These are phyloP conservation scores for Dentipellis sp. DNA, from an alignment of 768 basidiomycete species.

Conservation along the genomic window DNA sequence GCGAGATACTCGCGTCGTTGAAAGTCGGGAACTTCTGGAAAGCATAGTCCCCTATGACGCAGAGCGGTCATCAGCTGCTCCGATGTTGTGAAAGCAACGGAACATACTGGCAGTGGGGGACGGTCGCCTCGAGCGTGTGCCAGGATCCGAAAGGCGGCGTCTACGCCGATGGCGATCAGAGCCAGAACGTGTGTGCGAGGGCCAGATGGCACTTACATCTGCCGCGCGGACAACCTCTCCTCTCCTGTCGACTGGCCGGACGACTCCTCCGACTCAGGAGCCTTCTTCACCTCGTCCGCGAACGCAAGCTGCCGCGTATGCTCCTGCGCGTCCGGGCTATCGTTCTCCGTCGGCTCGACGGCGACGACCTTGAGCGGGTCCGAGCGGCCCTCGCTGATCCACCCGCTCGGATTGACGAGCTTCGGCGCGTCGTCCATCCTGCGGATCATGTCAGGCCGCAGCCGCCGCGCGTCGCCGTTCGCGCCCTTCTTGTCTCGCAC, in stretches of 20 bases:
- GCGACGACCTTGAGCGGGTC: constrained; percentile 3
- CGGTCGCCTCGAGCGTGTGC: neutral
- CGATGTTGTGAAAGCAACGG: neutral
- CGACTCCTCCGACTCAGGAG: neutral
- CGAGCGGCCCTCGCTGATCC: constrained; percentile 41
- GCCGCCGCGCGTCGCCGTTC: constrained; percentile 2
- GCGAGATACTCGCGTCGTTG: neutral
- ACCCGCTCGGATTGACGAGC: constrained; percentile 67
- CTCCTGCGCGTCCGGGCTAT: neutral
- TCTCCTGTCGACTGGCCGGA: neutral
- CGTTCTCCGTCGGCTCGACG: neutral
- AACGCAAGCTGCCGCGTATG: neutral
- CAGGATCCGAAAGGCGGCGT: constrained; percentile 5
- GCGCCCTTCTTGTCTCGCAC: neutral
- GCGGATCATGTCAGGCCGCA: constrained; percentile 71
- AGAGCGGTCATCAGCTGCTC: neutral
- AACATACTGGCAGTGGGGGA: neutral
- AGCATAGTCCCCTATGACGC: neutral
- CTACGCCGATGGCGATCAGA: neutral
- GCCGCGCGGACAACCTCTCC: too few species aligned
- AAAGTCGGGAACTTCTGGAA: neutral
- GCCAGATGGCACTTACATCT: too few species aligned
- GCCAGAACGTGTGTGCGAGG: too few species aligned
- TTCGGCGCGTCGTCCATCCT: constrained; percentile 61
- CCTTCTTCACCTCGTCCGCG: neutral